Base-by-base conservation (phyloP, 192 early-diverging fungal genomes). In the Dissophora ornata region DNA sequence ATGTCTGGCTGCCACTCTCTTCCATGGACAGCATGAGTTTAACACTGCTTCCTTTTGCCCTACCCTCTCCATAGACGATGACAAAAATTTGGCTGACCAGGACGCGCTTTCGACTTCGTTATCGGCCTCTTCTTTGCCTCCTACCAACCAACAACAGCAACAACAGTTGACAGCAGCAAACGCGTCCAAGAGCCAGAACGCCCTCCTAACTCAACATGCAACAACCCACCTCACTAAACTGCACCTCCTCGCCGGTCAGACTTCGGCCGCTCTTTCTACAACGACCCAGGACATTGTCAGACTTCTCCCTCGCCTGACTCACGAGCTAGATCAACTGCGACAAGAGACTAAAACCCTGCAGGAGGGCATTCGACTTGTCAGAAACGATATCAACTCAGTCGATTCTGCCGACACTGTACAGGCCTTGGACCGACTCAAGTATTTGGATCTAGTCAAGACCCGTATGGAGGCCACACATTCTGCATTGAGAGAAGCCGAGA, bases 401-500 rank as follows among this genome's bases (percentile, higher is more conserved):
- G 86, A 88, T 16, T 74, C 68, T 5, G 56, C 62, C 34, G 62
- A 71, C 26, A 68, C 80, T 7, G 58, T 51, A 4, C 63, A 59
- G 28, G 86, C 91, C 0, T 71, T 93, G 54, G 89, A 90, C 34
- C 77, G 82, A 50, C 75, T 93, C 0, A 82, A 84, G 33, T 81
- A 85, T 40, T 63, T 91, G 4, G 91, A 92, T 75, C 67, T 83
- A 1, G 89, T 91, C 45, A 84, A 91, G 22, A 81, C 79, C 7
- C 70, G 92, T 2, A 94, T 94, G 92, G 85, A 89, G 53, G 64
- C 68, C 4, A 88, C 90, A 28, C 71, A 84, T 18, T 62, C 82
- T n/a, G 56, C 86, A 2, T 67, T 95, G 0, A 82, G 84, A 52
- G 92, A 95, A 57, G 87, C 92, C 1, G 92, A 95, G 50, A 93